These are phyloP conservation scores for Zizania latifolia DNA, from an alignment of 176 grass and related monocot genomes.

Conservation along the genomic window DNA sequence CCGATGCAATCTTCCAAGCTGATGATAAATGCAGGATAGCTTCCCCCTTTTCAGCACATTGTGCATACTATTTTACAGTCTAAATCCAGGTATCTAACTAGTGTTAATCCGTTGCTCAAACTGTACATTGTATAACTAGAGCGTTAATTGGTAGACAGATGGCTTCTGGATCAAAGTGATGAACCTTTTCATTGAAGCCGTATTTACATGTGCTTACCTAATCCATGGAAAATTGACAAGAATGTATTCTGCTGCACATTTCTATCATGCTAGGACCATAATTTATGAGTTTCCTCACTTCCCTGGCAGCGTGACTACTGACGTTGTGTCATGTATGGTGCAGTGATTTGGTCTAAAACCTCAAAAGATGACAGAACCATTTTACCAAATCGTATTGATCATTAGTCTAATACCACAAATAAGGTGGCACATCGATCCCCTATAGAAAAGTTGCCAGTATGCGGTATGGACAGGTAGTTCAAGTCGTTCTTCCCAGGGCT, in stretches of 20 bases:
- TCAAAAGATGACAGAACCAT: slow-evolving; percentile 8
- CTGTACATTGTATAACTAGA: background rate
- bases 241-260: slow-evolving; percentile 1
- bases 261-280: background rate
- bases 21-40: background rate
- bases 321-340: background rate
- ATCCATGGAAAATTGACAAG: background rate
- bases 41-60: background rate
- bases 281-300: background rate
- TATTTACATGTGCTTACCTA: slow-evolving; percentile 2
- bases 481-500: background rate
- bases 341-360: slow-evolving; percentile 9
- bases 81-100: background rate
- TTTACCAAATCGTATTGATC: slow-evolving; percentile 17
- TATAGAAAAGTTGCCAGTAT: background rate
- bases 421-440: slow-evolving; percentile 1
- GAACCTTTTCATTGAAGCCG: background rate
- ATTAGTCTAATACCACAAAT: background rate
- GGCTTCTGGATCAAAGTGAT: background rate
- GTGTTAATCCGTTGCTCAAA: background rate
- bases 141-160: background rate
- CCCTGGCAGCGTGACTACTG: background rate
- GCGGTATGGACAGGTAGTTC: background rate
- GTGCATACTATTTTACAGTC: background rate
- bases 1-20: background rate